Evolutionary conservation across 169 alveolate species (phyloP).

Genomic region (Plasmodium gonderi): DNA sequence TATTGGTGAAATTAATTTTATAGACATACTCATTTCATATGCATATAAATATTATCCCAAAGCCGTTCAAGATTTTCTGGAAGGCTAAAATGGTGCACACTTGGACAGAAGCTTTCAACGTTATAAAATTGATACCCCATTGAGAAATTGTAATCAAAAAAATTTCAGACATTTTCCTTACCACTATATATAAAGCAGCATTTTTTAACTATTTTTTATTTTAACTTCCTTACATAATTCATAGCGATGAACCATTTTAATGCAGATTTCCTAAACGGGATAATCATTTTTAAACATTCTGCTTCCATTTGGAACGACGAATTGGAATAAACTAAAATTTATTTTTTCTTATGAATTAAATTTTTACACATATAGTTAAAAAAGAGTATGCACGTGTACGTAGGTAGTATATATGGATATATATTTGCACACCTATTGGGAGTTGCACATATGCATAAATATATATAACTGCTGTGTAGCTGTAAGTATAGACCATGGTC

Average conservation of each 20-base stretch:
- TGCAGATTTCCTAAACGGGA: no score
- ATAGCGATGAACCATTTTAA: no score
- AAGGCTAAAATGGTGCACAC: not conserved
- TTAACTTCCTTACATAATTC: no score
- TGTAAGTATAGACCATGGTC: not conserved
- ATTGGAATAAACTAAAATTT: not conserved
- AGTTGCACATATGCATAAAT: not conserved
- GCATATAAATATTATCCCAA: slow-evolving; percentile 38
- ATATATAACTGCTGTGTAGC: not conserved
- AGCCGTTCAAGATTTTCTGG: slow-evolving; percentile 30
- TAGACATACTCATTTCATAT: slow-evolving; percentile 43
- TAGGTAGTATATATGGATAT: not conserved
- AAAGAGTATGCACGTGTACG: not conserved
- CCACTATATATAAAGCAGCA: no score
- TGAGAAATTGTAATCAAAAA: no score
- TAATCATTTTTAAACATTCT: no score
- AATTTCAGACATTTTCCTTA: no score
- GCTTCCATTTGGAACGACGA: no score
- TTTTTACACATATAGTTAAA: not conserved
- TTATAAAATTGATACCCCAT: no score
- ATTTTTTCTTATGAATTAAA: not conserved
- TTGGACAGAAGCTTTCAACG: not conserved
- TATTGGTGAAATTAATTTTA: slow-evolving; percentile 39
- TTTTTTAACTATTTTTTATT: no score
- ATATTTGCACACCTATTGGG: not conserved